Evolutionary conservation across 2,329 filamentous ascomycete genomes (phyloP).

Genomic region (Ascochyta pisi): DNA sequence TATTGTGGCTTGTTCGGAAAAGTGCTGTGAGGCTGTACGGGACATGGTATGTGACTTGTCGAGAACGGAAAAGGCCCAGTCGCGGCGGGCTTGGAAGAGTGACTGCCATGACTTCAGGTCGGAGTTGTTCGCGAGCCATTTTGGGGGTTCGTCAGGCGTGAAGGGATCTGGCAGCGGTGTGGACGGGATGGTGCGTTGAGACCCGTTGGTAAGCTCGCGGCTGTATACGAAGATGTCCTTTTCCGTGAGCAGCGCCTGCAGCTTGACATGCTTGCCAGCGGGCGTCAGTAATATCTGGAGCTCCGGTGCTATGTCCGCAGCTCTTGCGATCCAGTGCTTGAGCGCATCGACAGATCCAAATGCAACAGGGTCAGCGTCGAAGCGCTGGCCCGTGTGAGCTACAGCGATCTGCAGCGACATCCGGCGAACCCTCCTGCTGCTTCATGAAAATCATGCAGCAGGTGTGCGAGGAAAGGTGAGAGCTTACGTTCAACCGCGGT

Average conservation of each 20-base stretch:
- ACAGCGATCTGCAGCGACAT: slow-evolving; percentile 93
- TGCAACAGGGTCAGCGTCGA: slow-evolving; percentile 77
- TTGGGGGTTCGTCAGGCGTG: slow-evolving; percentile 71
- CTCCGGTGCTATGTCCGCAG: slow-evolving; percentile 74
- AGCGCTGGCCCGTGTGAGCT: slow-evolving; percentile 88
- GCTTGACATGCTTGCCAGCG: slow-evolving; percentile 82
- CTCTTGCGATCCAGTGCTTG: slow-evolving; percentile 77
- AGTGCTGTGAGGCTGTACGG: slow-evolving; percentile 67
- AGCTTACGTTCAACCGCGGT: slow-evolving; percentile 16
- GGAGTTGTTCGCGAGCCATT: slow-evolving; percentile 79
- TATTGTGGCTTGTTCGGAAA: slow-evolving; percentile 77
- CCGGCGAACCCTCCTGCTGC: slow-evolving; percentile 49
- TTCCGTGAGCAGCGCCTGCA: slow-evolving; percentile 80
- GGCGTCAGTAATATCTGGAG: slow-evolving; percentile 88
- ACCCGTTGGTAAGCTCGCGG: slow-evolving; percentile 60
- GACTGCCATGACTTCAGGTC: slow-evolving; percentile 87
- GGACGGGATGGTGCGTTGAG: slow-evolving; percentile 59
- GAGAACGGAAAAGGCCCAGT: slow-evolving; percentile 77
- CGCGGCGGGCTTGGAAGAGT: slow-evolving; percentile 79
- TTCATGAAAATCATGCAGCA: slow-evolving; percentile 26
- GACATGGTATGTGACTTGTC: slow-evolving; percentile 73
- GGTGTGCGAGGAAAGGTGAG: slow-evolving; percentile 21
- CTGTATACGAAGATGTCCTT: slow-evolving; percentile 94
- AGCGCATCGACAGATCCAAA: slow-evolving; percentile 84
- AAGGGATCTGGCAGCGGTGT: slow-evolving; percentile 64